A percentile compares a stretch with the other conserved stretches of the same genome.
Conservation (phyloP, 371 early-diverging fungal species). For the Rhizopus sp. region DNA sequence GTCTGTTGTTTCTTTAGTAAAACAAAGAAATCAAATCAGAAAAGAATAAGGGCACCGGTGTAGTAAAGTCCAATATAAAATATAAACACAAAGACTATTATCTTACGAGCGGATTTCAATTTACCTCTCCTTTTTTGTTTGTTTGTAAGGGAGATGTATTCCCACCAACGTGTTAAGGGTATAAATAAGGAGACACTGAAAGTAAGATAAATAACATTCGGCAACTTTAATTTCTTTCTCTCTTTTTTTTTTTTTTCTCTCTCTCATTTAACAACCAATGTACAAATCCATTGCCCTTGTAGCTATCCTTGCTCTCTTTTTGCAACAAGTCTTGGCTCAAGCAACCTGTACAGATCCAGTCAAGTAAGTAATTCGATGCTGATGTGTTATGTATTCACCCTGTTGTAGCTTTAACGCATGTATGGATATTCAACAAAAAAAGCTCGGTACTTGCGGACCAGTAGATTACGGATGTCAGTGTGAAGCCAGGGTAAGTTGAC, state of each 20-base stretch:
- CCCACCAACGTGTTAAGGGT: neutral
- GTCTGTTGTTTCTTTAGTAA: too few species aligned
- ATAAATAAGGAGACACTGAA: neutral
- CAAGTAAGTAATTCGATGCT: conserved; percentile 23
- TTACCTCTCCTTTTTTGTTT: neutral
- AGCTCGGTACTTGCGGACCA: conserved; percentile 23
- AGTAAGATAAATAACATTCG: neutral
- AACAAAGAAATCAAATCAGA: too few species aligned
- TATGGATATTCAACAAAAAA: conserved; percentile 24
- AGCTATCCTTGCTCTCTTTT: neutral
- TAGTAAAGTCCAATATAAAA: too few species aligned
- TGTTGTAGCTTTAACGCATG: conserved; percentile 31
- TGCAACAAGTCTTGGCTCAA: neutral
- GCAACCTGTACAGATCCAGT: conserved; percentile 32
- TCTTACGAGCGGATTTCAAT: neutral
- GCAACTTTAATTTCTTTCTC: neutral
- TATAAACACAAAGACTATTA: too few species aligned
- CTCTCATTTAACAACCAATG: neutral
- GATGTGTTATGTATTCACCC: neutral
- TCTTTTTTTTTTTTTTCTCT: too few species aligned
- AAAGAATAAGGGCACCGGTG: too few species aligned
- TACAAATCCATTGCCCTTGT: neutral
- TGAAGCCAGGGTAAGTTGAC: conserved; percentile 24
- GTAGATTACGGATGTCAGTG: conserved; percentile 35
- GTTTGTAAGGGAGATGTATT: neutral